Percentiles rank a stretch among this genome's conserved stretches.
These are phyloP conservation scores for Penicillium sp. DNA, from an alignment of 2,329 filamentous ascomycete species.

Conservation along the genomic window DNA sequence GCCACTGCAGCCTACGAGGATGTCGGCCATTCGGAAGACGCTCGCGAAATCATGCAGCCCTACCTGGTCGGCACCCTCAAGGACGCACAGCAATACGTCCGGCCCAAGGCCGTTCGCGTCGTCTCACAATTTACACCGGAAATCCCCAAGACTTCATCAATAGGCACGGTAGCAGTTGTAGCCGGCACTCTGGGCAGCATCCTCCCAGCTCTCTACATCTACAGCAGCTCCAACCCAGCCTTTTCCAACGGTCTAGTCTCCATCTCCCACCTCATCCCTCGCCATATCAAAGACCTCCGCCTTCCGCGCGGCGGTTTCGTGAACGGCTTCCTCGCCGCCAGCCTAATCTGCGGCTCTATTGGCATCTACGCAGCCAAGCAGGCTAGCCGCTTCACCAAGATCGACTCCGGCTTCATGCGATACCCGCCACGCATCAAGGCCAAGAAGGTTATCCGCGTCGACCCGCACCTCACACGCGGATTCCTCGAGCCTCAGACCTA, in stretches of 20 bases:
- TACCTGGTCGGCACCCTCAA: slow-evolving; percentile 40
- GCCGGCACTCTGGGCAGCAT: slow-evolving; percentile 12
- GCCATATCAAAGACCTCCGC: slow-evolving; percentile 6
- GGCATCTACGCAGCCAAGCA: slow-evolving; percentile 15
- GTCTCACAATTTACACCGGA: slow-evolving; percentile 17
- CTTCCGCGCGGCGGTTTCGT: slow-evolving; percentile 24
- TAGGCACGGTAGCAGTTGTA: slow-evolving; percentile 35
- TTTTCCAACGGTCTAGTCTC: not conserved
- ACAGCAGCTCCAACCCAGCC: not conserved
- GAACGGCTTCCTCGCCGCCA: slow-evolving; percentile 27
- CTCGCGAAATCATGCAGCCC: slow-evolving; percentile 42
- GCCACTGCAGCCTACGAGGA: slow-evolving; percentile 47
- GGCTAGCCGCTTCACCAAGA: slow-evolving; percentile 24
- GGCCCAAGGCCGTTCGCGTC: slow-evolving; percentile 27
- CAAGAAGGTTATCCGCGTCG: slow-evolving; percentile 32
- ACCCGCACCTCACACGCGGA: slow-evolving; percentile 39
- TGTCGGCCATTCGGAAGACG: slow-evolving; percentile 50
- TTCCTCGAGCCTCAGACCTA: slow-evolving; percentile 56
- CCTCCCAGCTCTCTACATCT: slow-evolving; percentile 15
- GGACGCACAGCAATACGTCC: slow-evolving; percentile 24
- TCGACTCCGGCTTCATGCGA: slow-evolving; percentile 30
- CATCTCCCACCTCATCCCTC: slow-evolving; percentile 4
- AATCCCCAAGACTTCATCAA: slow-evolving; percentile 12
- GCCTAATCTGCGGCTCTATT: slow-evolving; percentile 16
- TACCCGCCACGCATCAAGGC: slow-evolving; percentile 46